Evolutionary conservation across 2,329 filamentous ascomycete genomes (phyloP), one percentile per base, ranked within the genome.

Genomic region (Neonectria ditissima): DNA sequence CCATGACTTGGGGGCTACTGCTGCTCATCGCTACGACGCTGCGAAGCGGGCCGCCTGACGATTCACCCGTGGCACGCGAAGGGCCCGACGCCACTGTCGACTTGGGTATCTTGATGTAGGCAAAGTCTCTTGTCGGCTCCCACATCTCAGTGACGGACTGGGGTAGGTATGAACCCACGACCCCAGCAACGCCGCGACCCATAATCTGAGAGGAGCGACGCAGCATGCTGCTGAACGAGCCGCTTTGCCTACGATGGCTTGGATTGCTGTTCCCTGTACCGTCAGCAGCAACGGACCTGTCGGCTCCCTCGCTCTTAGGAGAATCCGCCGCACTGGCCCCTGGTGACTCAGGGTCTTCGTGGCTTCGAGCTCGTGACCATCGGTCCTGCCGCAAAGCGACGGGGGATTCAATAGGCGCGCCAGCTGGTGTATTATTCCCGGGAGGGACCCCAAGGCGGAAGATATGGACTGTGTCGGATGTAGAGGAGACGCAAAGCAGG

Each of bases 1-100:
- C 93, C 94, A 99, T 98, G 52, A 99, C 92, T 74, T 98, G 94
- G 1, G 96, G 96, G 26, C 92, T 94, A 76, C 90, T 97, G 74
- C 91, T 96, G 76, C 93, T 97, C 91, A 99, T 97, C 9, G 96
- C 95, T 45, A 99, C 96, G n/a, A 99, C 95, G 69, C 93, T 97
- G 69, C 92, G 86, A 43, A 97, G 79, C 0, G 92, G 90, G 0
- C 85, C 72, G 6, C 76, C 73, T 1, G 75, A 67, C 5, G 76
- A 74, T 24, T 80, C 80, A 32, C 75, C 74, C 5, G 78, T 20
- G 68, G 66, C 48, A 32, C 70, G 51, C 6, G 73, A 62, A 34
- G 65, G 52, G 4, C 66, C 47, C 6, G 59, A 64, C 5, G 73
- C 61, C 4, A 65, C 59, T 16, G 71, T 65, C 5, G 83, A 77